Evolutionary conservation across 2,329 filamentous ascomycete species (phyloP).

Genomic region (Colletotrichum gigasporum): DNA sequence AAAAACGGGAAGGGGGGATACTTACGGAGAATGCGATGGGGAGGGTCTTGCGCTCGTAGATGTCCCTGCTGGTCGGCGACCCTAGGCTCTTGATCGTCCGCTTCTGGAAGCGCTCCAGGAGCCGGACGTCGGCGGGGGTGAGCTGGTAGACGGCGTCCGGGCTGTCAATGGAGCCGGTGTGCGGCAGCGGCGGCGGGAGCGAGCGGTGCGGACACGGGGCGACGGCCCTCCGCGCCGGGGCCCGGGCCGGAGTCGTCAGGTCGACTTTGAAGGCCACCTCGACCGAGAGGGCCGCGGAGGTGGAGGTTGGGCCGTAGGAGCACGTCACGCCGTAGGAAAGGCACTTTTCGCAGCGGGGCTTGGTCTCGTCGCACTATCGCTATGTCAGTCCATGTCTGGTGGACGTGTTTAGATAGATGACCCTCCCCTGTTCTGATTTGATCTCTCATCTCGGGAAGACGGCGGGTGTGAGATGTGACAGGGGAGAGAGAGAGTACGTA

Average conservation of each 20-base stretch:
- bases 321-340: conserved; percentile 56
- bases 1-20: not conserved
- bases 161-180: conserved; percentile 28
- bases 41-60: conserved; percentile 47
- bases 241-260: not conserved
- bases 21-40: conserved; percentile 51
- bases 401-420: too few relatives aligned
- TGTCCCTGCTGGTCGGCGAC: conserved; percentile 37
- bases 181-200: conserved; percentile 24
- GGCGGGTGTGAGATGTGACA: not conserved
- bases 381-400: too few relatives aligned
- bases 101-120: conserved; percentile 52
- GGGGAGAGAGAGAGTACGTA: conserved; percentile 35
- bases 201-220: conserved; percentile 19
- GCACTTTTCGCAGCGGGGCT: conserved; percentile 60
- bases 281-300: conserved; percentile 35
- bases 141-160: conserved; percentile 43
- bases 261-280: conserved; percentile 9
- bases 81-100: conserved; percentile 53
- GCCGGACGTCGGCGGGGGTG: conserved; percentile 41
- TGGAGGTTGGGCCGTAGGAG: conserved; percentile 48
- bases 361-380: conserved; percentile 67
- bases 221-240: not conserved
- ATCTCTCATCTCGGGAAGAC: conserved; percentile 27
- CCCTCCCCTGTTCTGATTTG: too few relatives aligned